Base-by-base conservation (phyloP, 2,329 filamentous ascomycete species). In the Botrytis aclada region DNA sequence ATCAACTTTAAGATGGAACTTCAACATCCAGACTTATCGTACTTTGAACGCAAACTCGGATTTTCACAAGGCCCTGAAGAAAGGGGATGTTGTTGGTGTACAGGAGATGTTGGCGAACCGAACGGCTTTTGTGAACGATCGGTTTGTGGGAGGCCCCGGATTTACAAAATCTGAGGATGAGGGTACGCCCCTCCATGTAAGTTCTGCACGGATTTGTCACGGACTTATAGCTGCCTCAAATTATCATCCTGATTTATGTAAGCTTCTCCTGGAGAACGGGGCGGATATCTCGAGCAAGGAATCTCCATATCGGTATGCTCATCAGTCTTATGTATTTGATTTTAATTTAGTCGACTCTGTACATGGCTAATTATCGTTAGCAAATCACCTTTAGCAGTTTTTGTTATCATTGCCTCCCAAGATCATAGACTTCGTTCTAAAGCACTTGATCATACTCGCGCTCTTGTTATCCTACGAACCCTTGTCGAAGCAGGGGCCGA, bases 1-100 rank as follows among this genome's bases (percentile, higher is more conserved):
- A 29, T 69, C 58, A 34, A n/a, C 45, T 5, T 64, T 72, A 14
- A 69, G 47, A 25, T 74, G 67, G 70, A 66, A 56, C 14, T 34
- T 72, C 2, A 54, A 47, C 3, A 61, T 76, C 1, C 37, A 71
- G 16, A 58, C 63, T 32, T 72, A 74, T 65, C 72, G 71, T 41
- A 29, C 39, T 18, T 16, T 77, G 6, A 62, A 56, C 29, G 0
- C 5, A 0, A 0, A 69, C 16, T 70, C 72, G 3, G 41, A 47
- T 1, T 72, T 75, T 16, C 73, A 69, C 18, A 10, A 51, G 1
- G 47, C 39, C 34, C 20, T 75, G 25, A 0, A 6, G 7, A 18
- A 54, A 2, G 61, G 72, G 22, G 73, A 75, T 62, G 0, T 77
- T 43, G 2, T 12, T 25, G 10, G 20, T 32, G 70, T 75, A 41